phyloP scores from a whole-genome alignment of 2,329 filamentous ascomycete genomes.

The Fusarium annulatum region DNA sequence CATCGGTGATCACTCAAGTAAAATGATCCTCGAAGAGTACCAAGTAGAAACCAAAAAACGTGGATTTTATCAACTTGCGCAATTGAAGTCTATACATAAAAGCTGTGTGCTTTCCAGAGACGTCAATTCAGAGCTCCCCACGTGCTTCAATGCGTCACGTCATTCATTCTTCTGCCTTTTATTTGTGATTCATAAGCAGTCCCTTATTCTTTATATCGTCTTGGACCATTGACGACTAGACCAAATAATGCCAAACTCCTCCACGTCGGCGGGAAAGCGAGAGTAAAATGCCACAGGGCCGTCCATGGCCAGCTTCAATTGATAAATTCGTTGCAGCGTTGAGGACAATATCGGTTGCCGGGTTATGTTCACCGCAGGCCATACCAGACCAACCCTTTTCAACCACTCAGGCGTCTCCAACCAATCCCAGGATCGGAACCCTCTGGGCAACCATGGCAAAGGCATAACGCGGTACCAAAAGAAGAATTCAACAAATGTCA shows the following conservation, averaged over 20 bases:
- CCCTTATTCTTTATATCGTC: conserved; percentile 40
- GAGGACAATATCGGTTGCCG: conserved; percentile 39
- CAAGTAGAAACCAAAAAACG: background rate
- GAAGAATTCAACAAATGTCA: conserved; percentile 38
- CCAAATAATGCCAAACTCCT: conserved; percentile 37
- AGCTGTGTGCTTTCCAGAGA: conserved; percentile 25
- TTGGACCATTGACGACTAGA: conserved; percentile 36
- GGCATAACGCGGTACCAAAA: conserved; percentile 40
- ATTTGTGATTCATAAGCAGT: conserved; percentile 32
- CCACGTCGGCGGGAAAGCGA: conserved; percentile 42
- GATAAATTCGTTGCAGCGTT: conserved; percentile 44
- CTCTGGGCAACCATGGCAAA: conserved; percentile 38
- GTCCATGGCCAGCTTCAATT: conserved; percentile 45
- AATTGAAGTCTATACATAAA: conserved; percentile 34
- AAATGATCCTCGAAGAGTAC: background rate
- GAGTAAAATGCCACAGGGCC: conserved; percentile 43
- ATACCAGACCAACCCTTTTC: conserved; percentile 36
- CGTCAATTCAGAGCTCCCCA: conserved; percentile 5
- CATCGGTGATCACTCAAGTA: background rate
- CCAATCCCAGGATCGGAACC: conserved; percentile 33
- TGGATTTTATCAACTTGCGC: conserved; percentile 36
- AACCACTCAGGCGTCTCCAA: conserved; percentile 40
- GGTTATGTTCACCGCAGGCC: conserved; percentile 34
- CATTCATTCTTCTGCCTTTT: conserved; percentile 35
- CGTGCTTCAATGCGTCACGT: conserved; percentile 29